Evolutionary conservation across 768 basidiomycete species (phyloP).

Genomic region (Neoboletus magnificus): DNA sequence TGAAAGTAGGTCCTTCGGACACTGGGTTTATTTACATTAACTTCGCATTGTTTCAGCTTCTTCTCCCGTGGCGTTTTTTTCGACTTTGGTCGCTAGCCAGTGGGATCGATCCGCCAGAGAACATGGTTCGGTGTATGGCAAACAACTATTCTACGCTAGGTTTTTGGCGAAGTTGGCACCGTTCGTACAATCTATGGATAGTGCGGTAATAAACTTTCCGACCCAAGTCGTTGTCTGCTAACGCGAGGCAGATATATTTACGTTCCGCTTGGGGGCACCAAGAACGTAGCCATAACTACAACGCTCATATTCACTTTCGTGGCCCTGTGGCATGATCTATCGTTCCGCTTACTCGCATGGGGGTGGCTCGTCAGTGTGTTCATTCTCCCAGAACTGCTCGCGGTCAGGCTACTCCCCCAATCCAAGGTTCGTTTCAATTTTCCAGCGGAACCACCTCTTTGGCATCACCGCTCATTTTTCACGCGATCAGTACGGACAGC

Average conservation of each 20-base stretch:
- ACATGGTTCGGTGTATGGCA: constrained; percentile 98
- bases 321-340: constrained; percentile 95
- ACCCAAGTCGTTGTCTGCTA: background rate
- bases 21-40: background rate
- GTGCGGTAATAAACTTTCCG: constrained; percentile 53
- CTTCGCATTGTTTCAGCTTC: constrained; percentile 49
- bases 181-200: constrained; percentile 95
- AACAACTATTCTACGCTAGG: constrained; percentile 93
- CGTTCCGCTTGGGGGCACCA: constrained; percentile 80
- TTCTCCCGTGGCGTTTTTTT: constrained; percentile 97
- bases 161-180: constrained; percentile 97
- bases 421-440: constrained; percentile 47
- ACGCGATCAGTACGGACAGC: constrained; percentile 54
- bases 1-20: constrained; percentile 61
- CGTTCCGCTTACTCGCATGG: constrained; percentile 85
- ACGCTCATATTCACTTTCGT: constrained; percentile 91
- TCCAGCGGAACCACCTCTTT: background rate
- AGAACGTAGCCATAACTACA: constrained; percentile 57
- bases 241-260: constrained; percentile 78
- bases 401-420: constrained; percentile 55
- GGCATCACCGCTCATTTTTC: constrained; percentile 1
- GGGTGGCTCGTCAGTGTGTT: constrained; percentile 95
- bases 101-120: constrained; percentile 92
- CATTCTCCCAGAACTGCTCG: constrained; percentile 80
- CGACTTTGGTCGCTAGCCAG: constrained; percentile 88